These are phyloP conservation scores for Fusarium agapanthi DNA, from an alignment of 2,329 filamentous ascomycete genomes.

Conservation along the genomic window DNA sequence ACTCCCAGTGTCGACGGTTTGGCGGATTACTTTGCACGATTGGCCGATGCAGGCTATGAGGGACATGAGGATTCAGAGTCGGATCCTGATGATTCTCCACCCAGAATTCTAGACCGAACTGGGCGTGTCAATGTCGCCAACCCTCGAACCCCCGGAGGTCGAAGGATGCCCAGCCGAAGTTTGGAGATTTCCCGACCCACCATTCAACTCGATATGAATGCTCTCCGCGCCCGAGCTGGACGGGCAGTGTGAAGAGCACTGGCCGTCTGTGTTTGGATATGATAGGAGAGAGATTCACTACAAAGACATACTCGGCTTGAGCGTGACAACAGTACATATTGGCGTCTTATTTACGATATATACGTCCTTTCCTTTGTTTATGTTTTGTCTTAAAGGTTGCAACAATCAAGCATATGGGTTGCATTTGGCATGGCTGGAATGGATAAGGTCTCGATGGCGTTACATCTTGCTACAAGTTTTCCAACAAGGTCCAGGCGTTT, in stretches of 20 bases:
- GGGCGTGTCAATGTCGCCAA: slow-evolving; percentile 67
- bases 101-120: slow-evolving; percentile 58
- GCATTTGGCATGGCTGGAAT: slow-evolving; percentile 29
- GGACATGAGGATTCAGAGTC: slow-evolving; percentile 52
- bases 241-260: slow-evolving; percentile 40
- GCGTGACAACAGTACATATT: slow-evolving; percentile 1
- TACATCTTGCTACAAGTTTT: slow-evolving; percentile 22
- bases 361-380: slow-evolving; percentile 25
- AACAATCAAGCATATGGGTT: slow-evolving; percentile 29
- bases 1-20: slow-evolving; percentile 73
- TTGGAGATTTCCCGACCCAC: slow-evolving; percentile 60
- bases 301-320: not conserved
- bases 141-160: slow-evolving; percentile 62
- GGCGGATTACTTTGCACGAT: slow-evolving; percentile 86
- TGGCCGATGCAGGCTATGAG: slow-evolving; percentile 73
- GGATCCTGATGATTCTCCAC: slow-evolving; percentile 54
- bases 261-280: slow-evolving; percentile 30
- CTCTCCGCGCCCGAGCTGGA: slow-evolving; percentile 37
- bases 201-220: slow-evolving; percentile 41
- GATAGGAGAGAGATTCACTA: not conserved
- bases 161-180: slow-evolving; percentile 64
- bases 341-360: slow-evolving; percentile 25
- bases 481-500: slow-evolving; percentile 32
- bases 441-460: slow-evolving; percentile 32
- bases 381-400: slow-evolving; percentile 30